Evolutionary conservation across 2,329 filamentous ascomycete species (phyloP).

Genomic region (Microcyclospora pomicola): DNA sequence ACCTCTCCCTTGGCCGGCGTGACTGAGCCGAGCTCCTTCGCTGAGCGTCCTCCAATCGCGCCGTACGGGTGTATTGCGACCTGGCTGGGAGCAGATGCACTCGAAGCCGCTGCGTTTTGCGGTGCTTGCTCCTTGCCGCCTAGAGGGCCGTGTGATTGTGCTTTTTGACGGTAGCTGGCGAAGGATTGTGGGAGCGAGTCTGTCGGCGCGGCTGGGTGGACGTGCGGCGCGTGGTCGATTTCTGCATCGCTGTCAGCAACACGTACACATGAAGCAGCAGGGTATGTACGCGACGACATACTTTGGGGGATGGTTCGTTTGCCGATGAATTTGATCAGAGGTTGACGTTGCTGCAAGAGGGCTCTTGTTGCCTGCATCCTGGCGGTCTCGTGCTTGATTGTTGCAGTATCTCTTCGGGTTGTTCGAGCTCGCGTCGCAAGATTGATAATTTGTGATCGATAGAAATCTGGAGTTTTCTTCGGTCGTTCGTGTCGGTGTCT

Average conservation of each 20-base stretch:
- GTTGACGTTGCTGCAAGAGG: conserved; percentile 35
- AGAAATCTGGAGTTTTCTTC: too few relatives aligned
- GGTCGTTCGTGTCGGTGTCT: too few relatives aligned
- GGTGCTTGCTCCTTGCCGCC: conserved; percentile 11
- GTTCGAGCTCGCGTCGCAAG: too few relatives aligned
- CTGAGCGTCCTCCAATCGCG: conserved; percentile 47
- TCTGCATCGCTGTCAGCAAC: conserved; percentile 33
- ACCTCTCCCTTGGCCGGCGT: conserved; percentile 57
- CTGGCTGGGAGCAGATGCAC: conserved; percentile 6
- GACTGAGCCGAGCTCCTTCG: conserved; percentile 59
- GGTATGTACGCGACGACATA: conserved; percentile 15
- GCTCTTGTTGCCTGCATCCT: conserved; percentile 32
- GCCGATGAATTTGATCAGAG: conserved; percentile 39
- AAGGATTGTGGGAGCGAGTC: conserved; percentile 54
- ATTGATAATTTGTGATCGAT: too few relatives aligned
- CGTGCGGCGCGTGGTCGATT: conserved; percentile 58
- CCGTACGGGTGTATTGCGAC: conserved; percentile 17
- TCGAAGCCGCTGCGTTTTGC: conserved; percentile 2
- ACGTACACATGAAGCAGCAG: conserved; percentile 4
- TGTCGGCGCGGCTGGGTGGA: conserved; percentile 58
- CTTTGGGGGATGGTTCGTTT: conserved; percentile 33
- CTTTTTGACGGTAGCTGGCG: conserved; percentile 63
- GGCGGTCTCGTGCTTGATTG: not conserved
- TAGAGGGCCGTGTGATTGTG: conserved; percentile 65
- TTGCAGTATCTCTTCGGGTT: not conserved